These are phyloP conservation scores for Pyracantha coccinea DNA, from an alignment of 331 rosid genomes.

Conservation along the genomic window DNA sequence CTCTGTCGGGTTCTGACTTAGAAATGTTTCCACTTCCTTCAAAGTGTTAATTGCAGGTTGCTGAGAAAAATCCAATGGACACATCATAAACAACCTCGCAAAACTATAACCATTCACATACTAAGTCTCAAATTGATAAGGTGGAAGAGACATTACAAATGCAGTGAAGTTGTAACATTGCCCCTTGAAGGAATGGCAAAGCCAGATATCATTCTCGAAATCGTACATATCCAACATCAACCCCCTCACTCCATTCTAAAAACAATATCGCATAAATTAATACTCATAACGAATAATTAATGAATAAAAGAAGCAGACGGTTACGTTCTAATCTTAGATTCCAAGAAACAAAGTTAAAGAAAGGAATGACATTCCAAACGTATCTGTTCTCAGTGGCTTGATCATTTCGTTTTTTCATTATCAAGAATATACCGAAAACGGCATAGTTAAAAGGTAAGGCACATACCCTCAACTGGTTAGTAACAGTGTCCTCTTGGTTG, in stretches of 20 bases:
- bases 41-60: slow-evolving; percentile 89
- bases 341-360: slow-evolving; percentile 8
- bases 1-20: slow-evolving; percentile 64
- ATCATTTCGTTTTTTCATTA: not conserved
- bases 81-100: slow-evolving; percentile 13
- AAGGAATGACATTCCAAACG: slow-evolving; percentile 11
- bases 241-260: slow-evolving; percentile 95
- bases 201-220: slow-evolving; percentile 87
- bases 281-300: not conserved
- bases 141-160: slow-evolving; percentile 50
- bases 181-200: slow-evolving; percentile 87
- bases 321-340: not conserved
- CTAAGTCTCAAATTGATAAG: not conserved
- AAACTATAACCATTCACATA: slow-evolving; percentile 2
- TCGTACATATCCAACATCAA: slow-evolving; percentile 99
- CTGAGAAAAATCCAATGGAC: slow-evolving; percentile 40
- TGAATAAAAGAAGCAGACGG: slow-evolving; percentile 1
- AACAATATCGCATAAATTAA: slow-evolving; percentile 3
- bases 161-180: slow-evolving; percentile 99
- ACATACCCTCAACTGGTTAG: slow-evolving; percentile 81
- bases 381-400: not conserved
- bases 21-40: slow-evolving; percentile 85
- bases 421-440: not conserved
- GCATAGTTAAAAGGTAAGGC: not conserved
- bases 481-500: slow-evolving; percentile 90